These are phyloP conservation scores for Rhodotorula sp. DNA, from an alignment of 1,284 basidiomycete species.

Conservation along the genomic window DNA sequence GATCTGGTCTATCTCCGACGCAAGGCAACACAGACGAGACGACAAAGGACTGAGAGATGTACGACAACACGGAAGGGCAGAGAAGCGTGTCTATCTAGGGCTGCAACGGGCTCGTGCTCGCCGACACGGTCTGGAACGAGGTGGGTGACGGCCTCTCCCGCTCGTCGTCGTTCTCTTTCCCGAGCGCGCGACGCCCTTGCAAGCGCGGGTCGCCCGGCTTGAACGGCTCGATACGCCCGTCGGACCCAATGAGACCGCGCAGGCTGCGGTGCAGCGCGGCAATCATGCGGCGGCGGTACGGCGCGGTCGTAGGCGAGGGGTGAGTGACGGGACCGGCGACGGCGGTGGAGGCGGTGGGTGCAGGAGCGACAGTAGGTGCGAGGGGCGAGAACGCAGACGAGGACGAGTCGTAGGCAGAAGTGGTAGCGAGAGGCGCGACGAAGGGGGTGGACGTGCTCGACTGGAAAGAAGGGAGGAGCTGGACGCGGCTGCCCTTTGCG, in stretches of 20 bases:
- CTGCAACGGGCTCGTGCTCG: neutral
- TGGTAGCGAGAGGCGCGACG: neutral
- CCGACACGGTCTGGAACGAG: conserved; percentile 13
- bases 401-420: neutral
- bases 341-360: neutral
- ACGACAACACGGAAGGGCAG: neutral
- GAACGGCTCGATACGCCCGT: conserved; percentile 1
- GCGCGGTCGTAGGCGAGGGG: neutral
- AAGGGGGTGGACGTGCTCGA: neutral
- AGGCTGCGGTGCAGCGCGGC: neutral
- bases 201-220: conserved; percentile 3
- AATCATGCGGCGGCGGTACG: neutral
- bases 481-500: too few relatives aligned
- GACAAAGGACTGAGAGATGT: neutral
- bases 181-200: conserved; percentile 1
- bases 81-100: too few relatives aligned
- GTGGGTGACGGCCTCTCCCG: neutral
- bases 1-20: neutral
- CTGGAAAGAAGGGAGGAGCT: neutral
- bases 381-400: neutral
- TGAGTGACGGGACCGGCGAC: neutral
- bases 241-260: neutral
- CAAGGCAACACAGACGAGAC: neutral
- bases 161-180: neutral
- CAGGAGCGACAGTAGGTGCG: neutral